Evolutionary conservation across 2,329 filamentous ascomycete genomes (phyloP).

Genomic region (Ophiostoma tasmaniense): DNA sequence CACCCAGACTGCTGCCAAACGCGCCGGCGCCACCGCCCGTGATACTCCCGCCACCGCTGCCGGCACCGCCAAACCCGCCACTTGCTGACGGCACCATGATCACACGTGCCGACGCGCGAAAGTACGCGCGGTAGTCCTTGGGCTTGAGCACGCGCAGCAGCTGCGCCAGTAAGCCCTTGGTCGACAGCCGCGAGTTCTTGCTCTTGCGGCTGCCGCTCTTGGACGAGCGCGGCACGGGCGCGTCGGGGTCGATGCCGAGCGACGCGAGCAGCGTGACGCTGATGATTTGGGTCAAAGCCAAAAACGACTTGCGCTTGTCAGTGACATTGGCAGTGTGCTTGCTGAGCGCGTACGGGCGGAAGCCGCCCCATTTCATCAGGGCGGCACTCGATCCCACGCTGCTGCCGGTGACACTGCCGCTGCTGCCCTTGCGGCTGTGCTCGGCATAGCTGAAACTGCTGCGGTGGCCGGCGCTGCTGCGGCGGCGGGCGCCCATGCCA

Average conservation of each 20-base stretch:
- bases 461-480: slow-evolving; percentile 13
- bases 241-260: slow-evolving; percentile 13
- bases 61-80: not conserved
- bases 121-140: slow-evolving; percentile 22
- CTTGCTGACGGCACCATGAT: slow-evolving; percentile 17
- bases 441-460: slow-evolving; percentile 7
- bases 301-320: slow-evolving; percentile 19
- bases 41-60: not conserved
- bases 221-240: not conserved
- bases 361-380: slow-evolving; percentile 18
- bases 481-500: slow-evolving; percentile 6
- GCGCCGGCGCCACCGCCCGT: not conserved
- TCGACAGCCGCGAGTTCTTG: slow-evolving; percentile 14
- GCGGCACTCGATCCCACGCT: not conserved
- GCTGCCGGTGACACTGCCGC: not conserved
- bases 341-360: slow-evolving; percentile 18
- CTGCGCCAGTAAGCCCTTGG: slow-evolving; percentile 16
- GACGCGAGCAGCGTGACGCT: slow-evolving; percentile 12
- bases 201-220: not conserved
- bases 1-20: not conserved
- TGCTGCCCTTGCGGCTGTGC: slow-evolving; percentile 14
- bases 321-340: slow-evolving; percentile 16
- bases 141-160: slow-evolving; percentile 21
- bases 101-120: slow-evolving; percentile 20
- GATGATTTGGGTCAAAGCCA: slow-evolving; percentile 19